Evolutionary conservation across 805 yeast species (phyloP).

Genomic region (Sugiyamaella marilandica): DNA sequence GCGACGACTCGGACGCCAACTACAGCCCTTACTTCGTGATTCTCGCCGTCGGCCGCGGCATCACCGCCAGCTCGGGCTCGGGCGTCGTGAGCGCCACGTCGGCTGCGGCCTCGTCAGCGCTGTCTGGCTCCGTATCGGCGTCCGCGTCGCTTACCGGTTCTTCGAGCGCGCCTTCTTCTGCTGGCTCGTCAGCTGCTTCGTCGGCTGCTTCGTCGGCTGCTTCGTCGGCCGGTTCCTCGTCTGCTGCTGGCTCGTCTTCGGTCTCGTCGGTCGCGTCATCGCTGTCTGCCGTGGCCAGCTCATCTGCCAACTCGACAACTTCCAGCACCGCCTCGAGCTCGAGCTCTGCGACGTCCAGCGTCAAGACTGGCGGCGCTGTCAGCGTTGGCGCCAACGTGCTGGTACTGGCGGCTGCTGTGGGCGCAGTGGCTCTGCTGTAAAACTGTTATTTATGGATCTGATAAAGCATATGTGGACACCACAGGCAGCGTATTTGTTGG

Average conservation of each 20-base stretch:
- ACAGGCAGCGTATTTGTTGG: too few relatives aligned
- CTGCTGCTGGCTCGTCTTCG: conserved; percentile 14
- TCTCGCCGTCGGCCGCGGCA: conserved; percentile 22
- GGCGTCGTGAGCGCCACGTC: conserved; percentile 13
- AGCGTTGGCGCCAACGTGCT: neutral
- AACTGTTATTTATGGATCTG: neutral
- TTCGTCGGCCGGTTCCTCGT: conserved; percentile 11
- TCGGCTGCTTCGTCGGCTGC: conserved; percentile 11
- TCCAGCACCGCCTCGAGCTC: conserved; percentile 12
- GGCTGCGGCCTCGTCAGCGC: conserved; percentile 12
- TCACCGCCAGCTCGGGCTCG: conserved; percentile 15
- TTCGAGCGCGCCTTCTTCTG: conserved; percentile 7
- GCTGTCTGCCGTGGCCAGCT: conserved; percentile 11
- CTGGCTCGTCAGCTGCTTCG: conserved; percentile 7
- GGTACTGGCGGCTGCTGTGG: neutral
- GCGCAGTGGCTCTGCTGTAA: neutral
- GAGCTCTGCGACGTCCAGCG: conserved; percentile 1
- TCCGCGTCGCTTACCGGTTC: conserved; percentile 13
- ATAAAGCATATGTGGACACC: neutral
- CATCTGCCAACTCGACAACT: conserved; percentile 14
- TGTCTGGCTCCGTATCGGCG: conserved; percentile 10
- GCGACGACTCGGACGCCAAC: conserved; percentile 19
- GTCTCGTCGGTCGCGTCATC: conserved; percentile 10
- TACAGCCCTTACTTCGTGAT: conserved; percentile 26
- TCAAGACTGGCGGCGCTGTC: neutral